Evolutionary conservation across 108 stramenopile species (phyloP).

Genomic region (Epipyxis sp.): DNA sequence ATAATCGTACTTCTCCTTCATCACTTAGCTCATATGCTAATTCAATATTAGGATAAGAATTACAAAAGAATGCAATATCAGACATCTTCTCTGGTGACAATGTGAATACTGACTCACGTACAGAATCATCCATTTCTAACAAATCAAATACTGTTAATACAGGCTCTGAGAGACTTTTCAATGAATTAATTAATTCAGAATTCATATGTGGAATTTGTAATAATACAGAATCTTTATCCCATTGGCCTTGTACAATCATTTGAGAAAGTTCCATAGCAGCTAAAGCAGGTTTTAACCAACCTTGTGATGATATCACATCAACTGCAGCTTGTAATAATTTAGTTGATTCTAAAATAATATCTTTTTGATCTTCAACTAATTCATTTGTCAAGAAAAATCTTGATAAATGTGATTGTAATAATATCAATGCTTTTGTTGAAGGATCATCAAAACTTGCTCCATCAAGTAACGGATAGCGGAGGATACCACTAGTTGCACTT

Average conservation of each 20-base stretch:
- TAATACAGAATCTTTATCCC: slow-evolving; percentile 85
- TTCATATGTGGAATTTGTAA: slow-evolving; percentile 95
- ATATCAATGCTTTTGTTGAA: neutral
- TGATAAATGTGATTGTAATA: slow-evolving; percentile 22
- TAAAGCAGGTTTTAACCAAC: slow-evolving; percentile 93
- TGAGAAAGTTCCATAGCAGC: slow-evolving; percentile 98
- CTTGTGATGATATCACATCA: slow-evolving; percentile 93
- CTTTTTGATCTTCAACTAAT: slow-evolving; percentile 71
- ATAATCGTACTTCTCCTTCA: too few relatives aligned
- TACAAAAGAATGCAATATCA: slow-evolving; percentile 95
- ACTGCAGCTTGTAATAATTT: slow-evolving; percentile 87
- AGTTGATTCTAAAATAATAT: slow-evolving; percentile 69
- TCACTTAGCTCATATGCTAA: slow-evolving; percentile 77
- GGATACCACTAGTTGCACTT: neutral
- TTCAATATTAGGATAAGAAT: slow-evolving; percentile 91
- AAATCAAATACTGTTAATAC: slow-evolving; percentile 86
- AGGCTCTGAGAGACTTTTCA: slow-evolving; percentile 67
- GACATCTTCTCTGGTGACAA: slow-evolving; percentile 85
- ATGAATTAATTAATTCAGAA: slow-evolving; percentile 67
- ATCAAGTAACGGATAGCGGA: neutral
- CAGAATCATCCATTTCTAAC: slow-evolving; percentile 86
- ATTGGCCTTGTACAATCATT: slow-evolving; percentile 94
- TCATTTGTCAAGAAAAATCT: slow-evolving; percentile 72
- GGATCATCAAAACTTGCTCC: neutral
- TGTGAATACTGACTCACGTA: slow-evolving; percentile 76